Conservation (phyloP, 805 yeast species). For the Cyberlindnera maclurae region DNA sequence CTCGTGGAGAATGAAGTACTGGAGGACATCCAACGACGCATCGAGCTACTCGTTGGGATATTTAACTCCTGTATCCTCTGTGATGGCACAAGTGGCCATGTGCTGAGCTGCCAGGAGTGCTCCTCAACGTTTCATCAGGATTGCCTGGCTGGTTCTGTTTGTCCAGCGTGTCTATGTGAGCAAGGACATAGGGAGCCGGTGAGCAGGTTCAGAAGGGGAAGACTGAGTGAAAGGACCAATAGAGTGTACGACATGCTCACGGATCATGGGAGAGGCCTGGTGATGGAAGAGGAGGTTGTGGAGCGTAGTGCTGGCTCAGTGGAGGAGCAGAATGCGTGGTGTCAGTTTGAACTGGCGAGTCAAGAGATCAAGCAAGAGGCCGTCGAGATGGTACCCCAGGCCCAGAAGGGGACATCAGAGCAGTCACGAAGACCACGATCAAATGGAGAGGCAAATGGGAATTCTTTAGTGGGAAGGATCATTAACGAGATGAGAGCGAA, state of each 20-base stretch:
- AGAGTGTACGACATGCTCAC: conserved; percentile 17
- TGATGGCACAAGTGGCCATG: conserved; percentile 14
- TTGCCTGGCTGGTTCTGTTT: conserved; percentile 34
- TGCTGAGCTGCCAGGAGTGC: conserved; percentile 26
- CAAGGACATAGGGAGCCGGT: conserved; percentile 26
- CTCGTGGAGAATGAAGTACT: conserved; percentile 8
- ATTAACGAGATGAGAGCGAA: conserved; percentile 1
- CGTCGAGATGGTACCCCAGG: too few relatives aligned
- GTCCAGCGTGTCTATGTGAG: conserved; percentile 44
- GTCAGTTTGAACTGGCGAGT: conserved; percentile 15
- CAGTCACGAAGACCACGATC: too few relatives aligned
- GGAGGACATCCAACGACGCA: conserved; percentile 6
- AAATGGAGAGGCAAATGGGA: conserved; percentile 1
- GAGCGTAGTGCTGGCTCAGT: conserved; percentile 11
- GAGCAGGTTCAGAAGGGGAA: conserved; percentile 19
- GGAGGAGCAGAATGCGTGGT: conserved; percentile 22
- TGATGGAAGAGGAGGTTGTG: conserved; percentile 5
- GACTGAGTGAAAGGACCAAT: conserved; percentile 23
- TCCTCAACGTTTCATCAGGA: conserved; percentile 33
- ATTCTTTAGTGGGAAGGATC: conserved; percentile 1
- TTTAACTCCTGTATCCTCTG: conserved; percentile 21
- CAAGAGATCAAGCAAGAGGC: conserved; percentile 2
- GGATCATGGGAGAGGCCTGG: conserved; percentile 2
- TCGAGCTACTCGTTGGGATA: conserved; percentile 15
- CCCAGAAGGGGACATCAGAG: too few relatives aligned